Evolutionary conservation across 768 basidiomycete genomes (phyloP).

Genomic region (Suillus fuscotomentosus): DNA sequence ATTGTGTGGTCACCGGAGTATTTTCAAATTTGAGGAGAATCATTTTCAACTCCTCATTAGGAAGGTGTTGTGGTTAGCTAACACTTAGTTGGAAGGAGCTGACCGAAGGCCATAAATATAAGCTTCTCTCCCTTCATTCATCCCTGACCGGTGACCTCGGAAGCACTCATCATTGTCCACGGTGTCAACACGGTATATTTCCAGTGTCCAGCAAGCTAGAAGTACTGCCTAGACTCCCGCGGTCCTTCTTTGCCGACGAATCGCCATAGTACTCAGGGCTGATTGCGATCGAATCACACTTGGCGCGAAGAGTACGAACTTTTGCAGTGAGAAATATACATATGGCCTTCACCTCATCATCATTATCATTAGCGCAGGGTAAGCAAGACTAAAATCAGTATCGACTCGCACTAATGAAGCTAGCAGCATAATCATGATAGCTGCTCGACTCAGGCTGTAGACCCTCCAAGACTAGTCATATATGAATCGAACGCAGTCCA

Average conservation of each 20-base stretch:
- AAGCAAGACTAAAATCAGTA: not conserved
- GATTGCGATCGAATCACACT: conserved; percentile 17
- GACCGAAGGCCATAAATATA: not conserved
- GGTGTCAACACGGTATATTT: conserved; percentile 11
- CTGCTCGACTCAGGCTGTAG: not conserved
- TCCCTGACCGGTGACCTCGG: not conserved
- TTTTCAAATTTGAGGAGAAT: not conserved
- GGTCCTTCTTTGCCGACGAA: conserved; percentile 1
- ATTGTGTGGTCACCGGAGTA: not conserved
- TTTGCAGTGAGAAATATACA: conserved; percentile 1
- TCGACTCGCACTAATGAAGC: not conserved
- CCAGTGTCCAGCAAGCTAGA: conserved; percentile 14
- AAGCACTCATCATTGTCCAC: conserved; percentile 6
- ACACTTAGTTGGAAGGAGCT: not conserved
- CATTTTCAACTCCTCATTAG: not conserved
- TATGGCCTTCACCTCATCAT: not conserved
- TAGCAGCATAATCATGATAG: not conserved
- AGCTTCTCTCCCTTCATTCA: not conserved
- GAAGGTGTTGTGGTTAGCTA: conserved; percentile 7
- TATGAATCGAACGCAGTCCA: not conserved
- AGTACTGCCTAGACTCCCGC: conserved; percentile 17
- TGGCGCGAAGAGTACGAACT: conserved; percentile 13
- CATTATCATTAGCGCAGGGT: not conserved
- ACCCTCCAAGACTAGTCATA: not conserved
- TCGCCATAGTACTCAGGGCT: conserved; percentile 14